phyloP scores from a whole-genome alignment of 2,329 filamentous ascomycete genomes.

The Purpureocillium lavendulum region DNA sequence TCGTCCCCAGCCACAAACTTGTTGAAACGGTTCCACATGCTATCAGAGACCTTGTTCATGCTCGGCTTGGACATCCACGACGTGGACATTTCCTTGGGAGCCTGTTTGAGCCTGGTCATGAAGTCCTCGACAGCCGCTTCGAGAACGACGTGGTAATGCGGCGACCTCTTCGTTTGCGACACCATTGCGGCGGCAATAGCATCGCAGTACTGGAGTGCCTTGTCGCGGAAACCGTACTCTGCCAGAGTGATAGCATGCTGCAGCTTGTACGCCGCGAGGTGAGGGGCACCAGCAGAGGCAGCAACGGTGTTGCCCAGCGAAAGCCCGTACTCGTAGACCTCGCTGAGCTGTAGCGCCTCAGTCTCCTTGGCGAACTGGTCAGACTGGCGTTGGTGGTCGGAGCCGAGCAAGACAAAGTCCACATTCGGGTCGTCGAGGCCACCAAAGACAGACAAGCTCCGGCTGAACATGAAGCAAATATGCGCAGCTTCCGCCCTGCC shows the following conservation, averaged over 20 bases:
- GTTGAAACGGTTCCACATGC: constrained; percentile 87
- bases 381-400: constrained; percentile 65
- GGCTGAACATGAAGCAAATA: constrained; percentile 85
- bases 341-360: constrained; percentile 86
- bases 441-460: constrained; percentile 61
- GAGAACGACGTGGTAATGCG: constrained; percentile 74
- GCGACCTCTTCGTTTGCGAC: constrained; percentile 73
- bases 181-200: constrained; percentile 68
- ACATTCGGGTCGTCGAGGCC: constrained; percentile 74
- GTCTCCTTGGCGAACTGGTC: constrained; percentile 70
- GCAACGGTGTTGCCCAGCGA: constrained; percentile 54
- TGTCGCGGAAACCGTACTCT: constrained; percentile 71
- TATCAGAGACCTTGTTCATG: constrained; percentile 91
- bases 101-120: constrained; percentile 71
- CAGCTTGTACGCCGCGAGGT: constrained; percentile 85
- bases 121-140: constrained; percentile 76
- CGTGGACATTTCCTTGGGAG: constrained; percentile 69
- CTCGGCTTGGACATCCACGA: constrained; percentile 94
- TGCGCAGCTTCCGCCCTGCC: constrained; percentile 87
- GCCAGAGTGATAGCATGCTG: constrained; percentile 78
- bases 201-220: constrained; percentile 89
- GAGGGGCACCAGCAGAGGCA: constrained; percentile 55
- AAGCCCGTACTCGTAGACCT: constrained; percentile 87
- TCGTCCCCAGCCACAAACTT: constrained; percentile 95
- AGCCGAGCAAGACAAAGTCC: constrained; percentile 76